phyloP scores from a whole-genome alignment of 495 filamentous ascomycete genomes.

The Aspergillus biplanus region DNA sequence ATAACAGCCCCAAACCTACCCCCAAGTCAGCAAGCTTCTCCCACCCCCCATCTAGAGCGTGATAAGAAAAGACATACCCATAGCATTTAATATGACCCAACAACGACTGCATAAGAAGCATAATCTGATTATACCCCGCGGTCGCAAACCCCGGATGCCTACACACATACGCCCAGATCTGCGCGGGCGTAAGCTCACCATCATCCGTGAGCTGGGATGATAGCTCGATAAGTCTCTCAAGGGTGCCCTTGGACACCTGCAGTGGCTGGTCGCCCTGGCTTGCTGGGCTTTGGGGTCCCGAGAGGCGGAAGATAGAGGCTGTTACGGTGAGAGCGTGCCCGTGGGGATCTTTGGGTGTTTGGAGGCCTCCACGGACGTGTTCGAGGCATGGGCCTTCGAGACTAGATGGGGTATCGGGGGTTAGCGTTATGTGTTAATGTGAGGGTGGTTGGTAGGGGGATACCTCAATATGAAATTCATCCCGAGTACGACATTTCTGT shows the following conservation, averaged over 20 bases:
- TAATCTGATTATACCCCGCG: not conserved
- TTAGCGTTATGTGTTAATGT: no score
- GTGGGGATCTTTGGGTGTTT: not conserved
- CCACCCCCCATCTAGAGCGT: not conserved
- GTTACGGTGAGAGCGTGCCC: conserved; percentile 13
- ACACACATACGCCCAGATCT: conserved; percentile 7
- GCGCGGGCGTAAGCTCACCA: conserved; percentile 2
- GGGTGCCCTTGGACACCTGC: not conserved
- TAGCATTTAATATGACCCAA: conserved; percentile 10
- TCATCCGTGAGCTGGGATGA: not conserved
- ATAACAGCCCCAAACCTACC: conserved; percentile 2
- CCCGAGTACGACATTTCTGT: not conserved
- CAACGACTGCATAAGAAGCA: conserved; percentile 7
- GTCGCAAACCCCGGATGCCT: not conserved
- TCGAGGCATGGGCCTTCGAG: conserved; percentile 13
- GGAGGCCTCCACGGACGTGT: conserved; percentile 4
- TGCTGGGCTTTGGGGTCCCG: not conserved
- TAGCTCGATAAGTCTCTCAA: not conserved
- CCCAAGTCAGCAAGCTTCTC: not conserved
- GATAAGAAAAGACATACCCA: not conserved
- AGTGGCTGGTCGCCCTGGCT: not conserved
- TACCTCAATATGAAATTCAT: conserved; percentile 17
- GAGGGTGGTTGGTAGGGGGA: not conserved
- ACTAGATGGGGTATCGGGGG: conserved; percentile 1
- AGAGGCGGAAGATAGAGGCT: conserved; percentile 7